Conservation (phyloP, 352 stramenopile species). For the Pythium oligandrum region DNA sequence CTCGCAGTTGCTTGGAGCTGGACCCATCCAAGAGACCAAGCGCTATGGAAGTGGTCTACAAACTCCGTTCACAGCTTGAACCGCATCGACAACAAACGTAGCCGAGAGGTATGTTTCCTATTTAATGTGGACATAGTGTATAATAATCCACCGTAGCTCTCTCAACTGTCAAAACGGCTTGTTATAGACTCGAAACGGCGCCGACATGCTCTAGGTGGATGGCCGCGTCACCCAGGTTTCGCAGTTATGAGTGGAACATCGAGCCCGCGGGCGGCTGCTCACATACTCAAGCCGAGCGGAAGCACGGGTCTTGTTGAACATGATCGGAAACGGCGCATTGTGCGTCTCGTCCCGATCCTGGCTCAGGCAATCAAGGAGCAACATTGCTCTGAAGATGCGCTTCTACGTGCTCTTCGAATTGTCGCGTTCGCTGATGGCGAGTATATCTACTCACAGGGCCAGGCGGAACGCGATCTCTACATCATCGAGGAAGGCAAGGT, state of each 20-base stretch:
- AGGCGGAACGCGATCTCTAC: conserved; percentile 46
- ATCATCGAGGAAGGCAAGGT: conserved; percentile 75
- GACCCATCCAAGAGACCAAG: conserved; percentile 57
- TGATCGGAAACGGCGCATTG: conserved; percentile 44
- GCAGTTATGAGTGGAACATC: too few relatives aligned
- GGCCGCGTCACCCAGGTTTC: too few relatives aligned
- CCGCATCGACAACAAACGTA: conserved; percentile 6
- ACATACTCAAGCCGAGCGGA: too few relatives aligned
- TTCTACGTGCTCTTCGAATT: conserved; percentile 31
- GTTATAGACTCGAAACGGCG: too few relatives aligned
- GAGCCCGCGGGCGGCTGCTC: too few relatives aligned
- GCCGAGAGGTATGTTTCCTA: too few relatives aligned
- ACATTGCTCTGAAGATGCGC: conserved; percentile 34
- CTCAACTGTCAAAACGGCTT: too few relatives aligned
- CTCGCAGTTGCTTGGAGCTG: conserved; percentile 54
- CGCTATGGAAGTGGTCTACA: conserved; percentile 63
- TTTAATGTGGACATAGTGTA: too few relatives aligned
- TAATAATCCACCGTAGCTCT: too few relatives aligned
- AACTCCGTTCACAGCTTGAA: conserved; percentile 48
- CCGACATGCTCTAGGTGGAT: too few relatives aligned
- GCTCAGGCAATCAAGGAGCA: conserved; percentile 36
- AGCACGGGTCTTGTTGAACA: neutral
- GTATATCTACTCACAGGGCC: conserved; percentile 63
- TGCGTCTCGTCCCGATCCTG: conserved; percentile 49
- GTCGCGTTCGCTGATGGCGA: conserved; percentile 43